Conservation (phyloP, 139 green algal genomes). For the Coccomyxa sp. region DNA sequence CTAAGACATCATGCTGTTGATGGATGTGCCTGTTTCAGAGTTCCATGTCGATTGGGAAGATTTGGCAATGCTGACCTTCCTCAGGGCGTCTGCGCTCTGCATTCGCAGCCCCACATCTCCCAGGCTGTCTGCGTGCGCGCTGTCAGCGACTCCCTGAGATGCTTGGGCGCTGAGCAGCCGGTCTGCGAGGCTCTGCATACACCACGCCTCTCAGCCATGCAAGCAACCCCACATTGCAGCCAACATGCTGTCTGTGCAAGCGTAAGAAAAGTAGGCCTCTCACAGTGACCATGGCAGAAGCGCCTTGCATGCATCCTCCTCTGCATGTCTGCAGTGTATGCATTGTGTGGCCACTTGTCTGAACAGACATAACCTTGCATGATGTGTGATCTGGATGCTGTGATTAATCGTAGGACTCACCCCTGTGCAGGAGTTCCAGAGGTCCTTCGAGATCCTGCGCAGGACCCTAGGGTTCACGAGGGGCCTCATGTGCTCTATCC, state of each 20-base stretch:
- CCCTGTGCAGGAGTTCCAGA: conserved; percentile 17
- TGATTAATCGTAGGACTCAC: no score
- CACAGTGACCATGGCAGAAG: no score
- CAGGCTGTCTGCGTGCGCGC: conserved; percentile 12
- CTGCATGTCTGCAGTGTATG: no score
- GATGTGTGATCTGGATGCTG: no score
- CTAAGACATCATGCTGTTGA: no score
- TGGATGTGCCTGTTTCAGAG: no score
- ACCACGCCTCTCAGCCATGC: not conserved
- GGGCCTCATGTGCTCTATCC: conserved; percentile 1
- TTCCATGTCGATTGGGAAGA: not conserved
- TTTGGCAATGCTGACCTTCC: conserved; percentile 3
- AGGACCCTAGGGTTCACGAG: conserved; percentile 8
- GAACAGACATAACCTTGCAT: no score
- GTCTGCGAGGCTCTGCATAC: not conserved
- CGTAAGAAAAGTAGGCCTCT: not conserved
- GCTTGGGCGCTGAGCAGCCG: conserved; percentile 1
- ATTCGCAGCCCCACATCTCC: conserved; percentile 13
- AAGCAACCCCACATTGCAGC: not conserved
- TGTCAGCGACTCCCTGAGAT: not conserved
- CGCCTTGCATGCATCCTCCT: no score
- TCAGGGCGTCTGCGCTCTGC: conserved; percentile 9
- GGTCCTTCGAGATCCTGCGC: conserved; percentile 2
- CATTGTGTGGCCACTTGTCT: no score
- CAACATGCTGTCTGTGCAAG: not conserved